Evolutionary conservation across 495 filamentous ascomycete genomes (phyloP), one percentile per base, ranked within the genome.

Genomic region (Baudoinia panamericana): DNA sequence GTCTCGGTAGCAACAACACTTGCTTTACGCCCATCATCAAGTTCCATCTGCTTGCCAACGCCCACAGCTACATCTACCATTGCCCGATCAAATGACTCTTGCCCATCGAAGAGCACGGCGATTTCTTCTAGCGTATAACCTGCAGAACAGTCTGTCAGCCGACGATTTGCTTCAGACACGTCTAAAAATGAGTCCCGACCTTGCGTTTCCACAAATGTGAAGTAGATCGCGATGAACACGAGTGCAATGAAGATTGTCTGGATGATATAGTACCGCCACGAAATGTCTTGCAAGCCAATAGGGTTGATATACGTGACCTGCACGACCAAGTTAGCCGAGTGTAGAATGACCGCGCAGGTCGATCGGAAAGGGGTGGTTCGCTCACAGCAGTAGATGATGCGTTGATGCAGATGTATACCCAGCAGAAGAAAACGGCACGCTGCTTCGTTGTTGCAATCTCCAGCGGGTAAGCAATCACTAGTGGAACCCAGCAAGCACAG

Each of bases 161-260:
- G n/a, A n/a, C n/a, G n/a, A n/a, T n/a, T n/a, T n/a, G n/a, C n/a
- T n/a, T n/a, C n/a, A n/a, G n/a, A n/a, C n/a, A n/a, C n/a, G n/a
- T n/a, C n/a, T n/a, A n/a, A n/a, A n/a, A n/a, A n/a, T n/a, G n/a
- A n/a, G n/a, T n/a, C n/a, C n/a, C n/a, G n/a, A n/a, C 26, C 26
- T 29, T 29, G 9, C 9, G 26, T 29, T 29, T 29, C 26, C 9
- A 29, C 8, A 37, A 38, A 15, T 3, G 20, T 19, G 13, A 42
- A 17, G 20, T 8, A 23, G 35, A 41, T 39, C n/a, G n/a, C n/a
- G 24, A 41, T 3, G 41, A 29, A 13, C 13, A 29, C 13, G 13
- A 29, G 26, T 9, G 26, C 26, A 29, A 29, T n/a, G 13, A 29
- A 29, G 13, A 29, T n/a, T 9, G 26, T 29, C 13, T 29, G 26